Base-by-base conservation (phyloP, 169 alveolate species). In the Babesia sp. region DNA sequence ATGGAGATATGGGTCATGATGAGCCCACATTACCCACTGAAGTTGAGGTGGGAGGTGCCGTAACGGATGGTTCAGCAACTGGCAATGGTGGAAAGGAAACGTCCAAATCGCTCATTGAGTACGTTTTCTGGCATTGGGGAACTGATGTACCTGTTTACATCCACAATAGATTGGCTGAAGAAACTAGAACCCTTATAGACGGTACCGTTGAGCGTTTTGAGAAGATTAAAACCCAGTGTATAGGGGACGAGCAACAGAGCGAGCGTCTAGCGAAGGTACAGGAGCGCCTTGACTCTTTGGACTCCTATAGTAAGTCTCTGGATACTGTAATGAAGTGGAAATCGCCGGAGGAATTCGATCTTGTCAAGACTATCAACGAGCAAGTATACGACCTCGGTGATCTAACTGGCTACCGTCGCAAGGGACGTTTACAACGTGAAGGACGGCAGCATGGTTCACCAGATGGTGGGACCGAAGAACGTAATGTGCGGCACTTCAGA, bases 171-270 rank as follows among this genome's bases (percentile, higher is more conserved):
- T 42, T 77, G 39, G 53, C 76, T 5, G 86, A 77, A 55, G 64
- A 77, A 14, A 0, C 77, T 8, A 26, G 56, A 2, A 36, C 34
- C 24, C 46, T 70, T 44, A 53, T 67, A 0, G 72, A 67, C 41
- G 70, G 9, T 3, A 51, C 68, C 28, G 22, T 33, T 0, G 73
- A 54, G 28, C 67, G 73, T 36, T 41, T 77, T 12, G 75, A 44
- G 41, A 28, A 26, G 36, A 33, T 64, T 22, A 70, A 64, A 14
- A 20, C 22, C 36, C 80, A 64, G 44, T 64, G 81, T 45, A 64
- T 64, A 5, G 86, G 61, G 12, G 72, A 77, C 50, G 86, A 77
- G 33, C 79, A 54, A 54, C 70, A 68, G 71, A 71, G n/a, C 11
- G 86, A 77, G 44, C 48, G 76, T 6, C 56, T 77, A 14, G 55